A percentile compares a stretch with the other conserved stretches of the same genome.
Evolutionary conservation across 495 filamentous ascomycete genomes (phyloP).

Genomic region (Thermochaetoides thermophila): DNA sequence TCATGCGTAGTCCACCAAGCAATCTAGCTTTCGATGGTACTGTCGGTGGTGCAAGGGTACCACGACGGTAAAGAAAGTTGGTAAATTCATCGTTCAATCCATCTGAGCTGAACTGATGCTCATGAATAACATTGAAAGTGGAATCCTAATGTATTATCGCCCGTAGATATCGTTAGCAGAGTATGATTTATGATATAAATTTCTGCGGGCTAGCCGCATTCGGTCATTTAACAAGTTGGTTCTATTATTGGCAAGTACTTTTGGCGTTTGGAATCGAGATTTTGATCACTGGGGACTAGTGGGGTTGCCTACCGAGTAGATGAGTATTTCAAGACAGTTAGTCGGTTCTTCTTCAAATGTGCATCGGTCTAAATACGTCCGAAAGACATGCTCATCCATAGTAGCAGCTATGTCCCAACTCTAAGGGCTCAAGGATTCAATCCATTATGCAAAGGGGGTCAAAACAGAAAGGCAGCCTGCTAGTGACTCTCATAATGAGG

Average conservation of each 20-base stretch:
- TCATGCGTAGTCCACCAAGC: constrained; percentile 31
- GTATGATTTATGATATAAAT: background rate
- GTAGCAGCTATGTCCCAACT: too few species aligned
- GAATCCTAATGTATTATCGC: constrained; percentile 19
- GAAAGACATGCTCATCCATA: constrained; percentile 44
- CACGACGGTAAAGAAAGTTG: constrained; percentile 37
- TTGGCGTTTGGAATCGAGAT: background rate
- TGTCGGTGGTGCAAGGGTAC: constrained; percentile 30
- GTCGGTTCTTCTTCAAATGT: constrained; percentile 31
- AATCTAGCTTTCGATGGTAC: constrained; percentile 25
- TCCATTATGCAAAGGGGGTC: too few species aligned
- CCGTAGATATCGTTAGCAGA: background rate
- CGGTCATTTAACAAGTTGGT: background rate
- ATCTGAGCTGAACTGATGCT: constrained; percentile 26
- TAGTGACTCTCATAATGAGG: too few species aligned
- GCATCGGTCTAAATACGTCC: constrained; percentile 26
- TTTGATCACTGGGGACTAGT: background rate
- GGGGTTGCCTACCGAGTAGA: constrained; percentile 33
- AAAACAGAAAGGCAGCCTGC: too few species aligned
- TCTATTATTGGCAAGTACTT: background rate
- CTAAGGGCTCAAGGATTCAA: too few species aligned
- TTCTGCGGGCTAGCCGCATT: background rate
- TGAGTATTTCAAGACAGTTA: constrained; percentile 38
- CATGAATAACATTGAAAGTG: constrained; percentile 28
- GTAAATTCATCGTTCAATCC: constrained; percentile 34